phyloP scores from a whole-genome alignment of 2,329 filamentous ascomycete species.

The Gyromitra esculenta region DNA sequence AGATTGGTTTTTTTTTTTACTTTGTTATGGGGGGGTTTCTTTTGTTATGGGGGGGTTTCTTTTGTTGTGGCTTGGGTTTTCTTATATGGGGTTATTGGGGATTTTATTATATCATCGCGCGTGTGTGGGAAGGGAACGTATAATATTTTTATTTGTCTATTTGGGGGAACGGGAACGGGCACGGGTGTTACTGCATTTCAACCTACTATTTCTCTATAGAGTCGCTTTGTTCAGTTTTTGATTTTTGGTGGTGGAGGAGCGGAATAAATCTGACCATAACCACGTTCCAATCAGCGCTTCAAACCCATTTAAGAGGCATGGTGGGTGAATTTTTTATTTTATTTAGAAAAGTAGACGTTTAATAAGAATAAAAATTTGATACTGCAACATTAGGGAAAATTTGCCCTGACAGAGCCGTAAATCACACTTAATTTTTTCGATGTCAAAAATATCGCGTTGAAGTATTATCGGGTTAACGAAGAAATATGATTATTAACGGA shows the following conservation, averaged over 20 bases:
- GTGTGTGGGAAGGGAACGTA: neutral
- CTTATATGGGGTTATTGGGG: neutral
- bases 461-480: neutral
- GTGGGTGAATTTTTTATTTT: no score
- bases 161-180: neutral
- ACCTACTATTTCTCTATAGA: neutral
- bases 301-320: neutral
- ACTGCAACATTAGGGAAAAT: neutral
- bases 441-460: neutral
- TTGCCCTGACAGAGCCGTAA: neutral
- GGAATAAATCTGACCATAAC: neutral
- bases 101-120: neutral
- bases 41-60: neutral
- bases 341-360: neutral
- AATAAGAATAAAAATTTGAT: neutral
- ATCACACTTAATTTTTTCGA: neutral
- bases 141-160: neutral
- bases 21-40: neutral
- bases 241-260: neutral
- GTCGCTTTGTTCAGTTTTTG: neutral
- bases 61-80: neutral
- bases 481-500: slow-evolving; percentile 11
- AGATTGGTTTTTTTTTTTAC: neutral
- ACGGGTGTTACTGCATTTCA: neutral
- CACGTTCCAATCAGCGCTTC: neutral